phyloP scores from a whole-genome alignment of 2,329 filamentous ascomycete species.

The Botrytis fragariae region DNA sequence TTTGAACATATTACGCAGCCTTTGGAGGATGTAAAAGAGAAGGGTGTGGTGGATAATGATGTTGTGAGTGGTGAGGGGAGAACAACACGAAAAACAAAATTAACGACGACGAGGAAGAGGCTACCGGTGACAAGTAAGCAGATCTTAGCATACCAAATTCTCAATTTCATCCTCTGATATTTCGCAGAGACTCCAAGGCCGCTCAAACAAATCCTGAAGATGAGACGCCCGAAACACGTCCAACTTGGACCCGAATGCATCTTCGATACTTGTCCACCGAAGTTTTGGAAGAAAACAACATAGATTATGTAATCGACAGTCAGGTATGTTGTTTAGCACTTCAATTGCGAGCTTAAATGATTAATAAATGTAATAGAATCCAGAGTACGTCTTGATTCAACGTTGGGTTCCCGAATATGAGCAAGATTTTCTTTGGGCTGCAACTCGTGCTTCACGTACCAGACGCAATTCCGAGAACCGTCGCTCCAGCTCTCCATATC shows the following conservation, averaged over 20 bases:
- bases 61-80: neutral
- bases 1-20: neutral
- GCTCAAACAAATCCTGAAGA: slow-evolving; percentile 47
- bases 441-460: slow-evolving; percentile 56
- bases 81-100: slow-evolving; percentile 34
- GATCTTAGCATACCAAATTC: slow-evolving; percentile 37
- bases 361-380: slow-evolving; percentile 47
- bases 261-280: slow-evolving; percentile 60
- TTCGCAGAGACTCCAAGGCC: slow-evolving; percentile 35
- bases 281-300: slow-evolving; percentile 53
- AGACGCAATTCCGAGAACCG: neutral
- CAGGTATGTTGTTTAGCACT: neutral
- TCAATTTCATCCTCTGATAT: slow-evolving; percentile 30
- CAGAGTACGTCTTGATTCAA: slow-evolving; percentile 70
- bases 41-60: fast-evolving
- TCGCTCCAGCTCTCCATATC: neutral
- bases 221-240: slow-evolving; percentile 35
- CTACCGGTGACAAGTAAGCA: slow-evolving; percentile 39
- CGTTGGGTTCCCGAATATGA: slow-evolving; percentile 69
- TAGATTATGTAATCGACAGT: slow-evolving; percentile 56
- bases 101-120: slow-evolving; percentile 45
- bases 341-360: no score
- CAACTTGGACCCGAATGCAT: slow-evolving; percentile 63
- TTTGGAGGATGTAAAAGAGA: neutral
- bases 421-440: slow-evolving; percentile 69